Evolutionary conservation across 2,329 filamentous ascomycete genomes (phyloP).

Genomic region (Chaetomium strumarium): DNA sequence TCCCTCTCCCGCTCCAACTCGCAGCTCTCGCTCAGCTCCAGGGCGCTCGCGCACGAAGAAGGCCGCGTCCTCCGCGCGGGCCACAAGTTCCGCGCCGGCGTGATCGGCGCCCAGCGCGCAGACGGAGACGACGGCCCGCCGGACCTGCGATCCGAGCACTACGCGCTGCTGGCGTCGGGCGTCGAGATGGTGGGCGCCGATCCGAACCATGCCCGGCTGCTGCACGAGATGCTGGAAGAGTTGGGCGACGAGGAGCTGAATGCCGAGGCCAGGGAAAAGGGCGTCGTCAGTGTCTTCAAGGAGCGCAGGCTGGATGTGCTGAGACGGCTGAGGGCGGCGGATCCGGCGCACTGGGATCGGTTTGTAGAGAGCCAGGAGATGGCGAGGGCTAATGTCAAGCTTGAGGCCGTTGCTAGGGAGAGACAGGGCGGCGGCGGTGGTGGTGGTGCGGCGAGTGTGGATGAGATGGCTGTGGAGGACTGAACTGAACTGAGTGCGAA

Average conservation of each 20-base stretch:
- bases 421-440: slow-evolving; percentile 32
- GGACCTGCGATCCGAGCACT: slow-evolving; percentile 42
- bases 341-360: slow-evolving; percentile 59
- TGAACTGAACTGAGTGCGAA: neutral
- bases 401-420: neutral
- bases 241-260: slow-evolving; percentile 54
- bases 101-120: slow-evolving; percentile 29
- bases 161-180: slow-evolving; percentile 41
- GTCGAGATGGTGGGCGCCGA: slow-evolving; percentile 47
- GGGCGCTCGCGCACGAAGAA: slow-evolving; percentile 51
- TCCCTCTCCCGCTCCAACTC: slow-evolving; percentile 48
- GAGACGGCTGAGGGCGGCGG: slow-evolving; percentile 48
- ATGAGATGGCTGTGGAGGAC: slow-evolving; percentile 34
- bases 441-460: slow-evolving; percentile 21
- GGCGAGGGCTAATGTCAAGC: slow-evolving; percentile 46
- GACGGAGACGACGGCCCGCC: neutral
- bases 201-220: slow-evolving; percentile 44
- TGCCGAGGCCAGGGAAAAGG: slow-evolving; percentile 49
- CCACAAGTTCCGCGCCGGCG: slow-evolving; percentile 50
- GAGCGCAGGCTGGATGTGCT: slow-evolving; percentile 49
- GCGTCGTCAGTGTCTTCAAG: slow-evolving; percentile 56
- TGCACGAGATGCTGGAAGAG: slow-evolving; percentile 59
- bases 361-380: slow-evolving; percentile 59
- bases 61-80: slow-evolving; percentile 50
- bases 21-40: slow-evolving; percentile 44